Evolutionary conservation across 2,329 filamentous ascomycete genomes (phyloP).

Genomic region (Colletotrichum sp.): DNA sequence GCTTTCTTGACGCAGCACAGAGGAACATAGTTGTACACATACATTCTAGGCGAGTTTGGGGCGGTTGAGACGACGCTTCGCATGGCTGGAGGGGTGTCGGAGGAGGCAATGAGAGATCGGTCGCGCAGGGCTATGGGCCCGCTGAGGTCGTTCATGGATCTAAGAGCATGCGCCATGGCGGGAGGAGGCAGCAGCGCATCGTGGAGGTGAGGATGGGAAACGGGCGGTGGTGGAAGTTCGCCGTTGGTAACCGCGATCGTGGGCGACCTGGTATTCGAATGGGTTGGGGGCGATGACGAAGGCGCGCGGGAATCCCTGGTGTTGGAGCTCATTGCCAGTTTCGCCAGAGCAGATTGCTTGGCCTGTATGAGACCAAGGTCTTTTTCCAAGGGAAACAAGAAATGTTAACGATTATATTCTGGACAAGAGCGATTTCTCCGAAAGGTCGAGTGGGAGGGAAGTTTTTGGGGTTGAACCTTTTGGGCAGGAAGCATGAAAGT

Average conservation of each 20-base stretch:
- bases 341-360: slow-evolving; percentile 46
- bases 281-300: slow-evolving; percentile 33
- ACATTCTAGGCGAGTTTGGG: slow-evolving; percentile 64
- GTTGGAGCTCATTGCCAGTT: slow-evolving; percentile 49
- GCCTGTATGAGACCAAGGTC: slow-evolving; percentile 34
- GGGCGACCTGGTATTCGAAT: slow-evolving; percentile 11
- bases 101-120: slow-evolving; percentile 24
- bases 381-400: slow-evolving; percentile 3
- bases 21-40: slow-evolving; percentile 33
- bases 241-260: neutral
- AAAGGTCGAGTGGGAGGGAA: neutral
- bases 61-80: slow-evolving; percentile 64
- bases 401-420: slow-evolving; percentile 1
- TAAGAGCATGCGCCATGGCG: slow-evolving; percentile 44
- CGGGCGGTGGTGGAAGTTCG: slow-evolving; percentile 27
- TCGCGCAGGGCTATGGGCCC: slow-evolving; percentile 30
- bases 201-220: slow-evolving; percentile 27
- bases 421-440: neutral
- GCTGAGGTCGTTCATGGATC: slow-evolving; percentile 48
- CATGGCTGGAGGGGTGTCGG: slow-evolving; percentile 60
- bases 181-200: slow-evolving; percentile 31
- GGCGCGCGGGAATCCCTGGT: slow-evolving; percentile 22
- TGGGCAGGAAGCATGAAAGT: neutral
- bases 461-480: neutral
- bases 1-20: neutral